These are phyloP conservation scores for Pyrenophora seminiperda DNA, from an alignment of 2,329 filamentous ascomycete species.

Conservation along the genomic window DNA sequence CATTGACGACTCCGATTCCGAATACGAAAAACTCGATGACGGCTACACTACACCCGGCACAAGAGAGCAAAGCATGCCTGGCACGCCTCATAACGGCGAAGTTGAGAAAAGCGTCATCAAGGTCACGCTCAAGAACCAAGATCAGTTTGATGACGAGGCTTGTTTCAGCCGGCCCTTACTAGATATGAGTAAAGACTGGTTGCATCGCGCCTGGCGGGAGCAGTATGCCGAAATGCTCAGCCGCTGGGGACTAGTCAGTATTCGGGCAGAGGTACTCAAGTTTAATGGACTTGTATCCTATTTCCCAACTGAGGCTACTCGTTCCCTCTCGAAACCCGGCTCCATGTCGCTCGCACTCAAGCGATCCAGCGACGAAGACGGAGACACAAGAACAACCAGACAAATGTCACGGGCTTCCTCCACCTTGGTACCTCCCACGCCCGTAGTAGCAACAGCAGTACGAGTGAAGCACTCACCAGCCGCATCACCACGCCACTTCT, in stretches of 20 bases:
- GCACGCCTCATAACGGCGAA: constrained; percentile 18
- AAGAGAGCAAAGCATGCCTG: constrained; percentile 31
- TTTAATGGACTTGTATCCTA: constrained; percentile 54
- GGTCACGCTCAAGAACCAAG: constrained; percentile 61
- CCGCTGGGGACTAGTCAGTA: constrained; percentile 62
- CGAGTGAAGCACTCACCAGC: constrained; percentile 33
- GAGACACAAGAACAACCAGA: constrained; percentile 15
- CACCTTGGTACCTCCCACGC: constrained; percentile 32
- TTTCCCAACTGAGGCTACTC: constrained; percentile 29
- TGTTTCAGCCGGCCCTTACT: constrained; percentile 55
- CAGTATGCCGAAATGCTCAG: constrained; percentile 64
- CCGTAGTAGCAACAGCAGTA: constrained; percentile 5
- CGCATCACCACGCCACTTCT: constrained; percentile 37
- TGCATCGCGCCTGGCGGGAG: constrained; percentile 60
- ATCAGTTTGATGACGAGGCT: constrained; percentile 60
- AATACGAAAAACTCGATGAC: constrained; percentile 31
- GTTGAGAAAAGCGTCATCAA: constrained; percentile 46
- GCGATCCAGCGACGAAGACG: constrained; percentile 15
- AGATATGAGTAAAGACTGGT: constrained; percentile 53
- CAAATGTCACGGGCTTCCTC: constrained; percentile 33
- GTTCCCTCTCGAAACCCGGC: constrained; percentile 34
- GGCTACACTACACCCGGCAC: constrained; percentile 21
- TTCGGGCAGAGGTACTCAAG: constrained; percentile 64
- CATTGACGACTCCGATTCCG: constrained; percentile 42
- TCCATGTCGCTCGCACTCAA: constrained; percentile 35